phyloP scores from a whole-genome alignment of 257 asterid species.

The Capsicum rhomboideum region DNA sequence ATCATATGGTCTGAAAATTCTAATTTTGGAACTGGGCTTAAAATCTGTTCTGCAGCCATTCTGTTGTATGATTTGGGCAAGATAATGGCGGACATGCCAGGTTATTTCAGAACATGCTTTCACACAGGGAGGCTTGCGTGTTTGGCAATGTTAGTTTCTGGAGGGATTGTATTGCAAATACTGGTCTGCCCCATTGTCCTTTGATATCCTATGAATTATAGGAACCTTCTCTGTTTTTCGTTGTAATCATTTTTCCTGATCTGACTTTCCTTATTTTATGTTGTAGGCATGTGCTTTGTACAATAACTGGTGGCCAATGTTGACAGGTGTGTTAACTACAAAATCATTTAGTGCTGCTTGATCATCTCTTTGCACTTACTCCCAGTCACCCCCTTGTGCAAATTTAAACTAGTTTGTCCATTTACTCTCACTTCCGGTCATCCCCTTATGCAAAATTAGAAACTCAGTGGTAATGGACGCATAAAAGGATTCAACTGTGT shows the following conservation, averaged over 20 bases:
- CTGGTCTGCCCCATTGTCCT: constrained; percentile 36
- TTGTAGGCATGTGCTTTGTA: constrained; percentile 89
- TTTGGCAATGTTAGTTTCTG: constrained; percentile 86
- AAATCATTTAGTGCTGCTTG: background rate
- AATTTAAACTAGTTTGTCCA: background rate
- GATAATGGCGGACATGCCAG: constrained; percentile 67
- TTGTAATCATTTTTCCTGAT: constrained; percentile 6
- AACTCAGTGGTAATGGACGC: background rate
- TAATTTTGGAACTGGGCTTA: background rate
- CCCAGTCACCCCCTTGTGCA: background rate
- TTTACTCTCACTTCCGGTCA: background rate
- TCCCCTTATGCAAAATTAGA: background rate
- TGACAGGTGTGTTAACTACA: constrained; percentile 47
- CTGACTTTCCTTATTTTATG: constrained; percentile 6
- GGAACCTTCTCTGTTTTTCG: background rate
- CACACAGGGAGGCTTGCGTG: constrained; percentile 78
- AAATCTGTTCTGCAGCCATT: background rate
- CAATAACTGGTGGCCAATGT: constrained; percentile 98
- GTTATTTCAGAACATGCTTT: constrained; percentile 63
- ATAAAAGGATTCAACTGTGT: background rate
- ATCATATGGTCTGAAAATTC: background rate
- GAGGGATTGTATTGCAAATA: constrained; percentile 86
- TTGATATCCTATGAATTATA: background rate
- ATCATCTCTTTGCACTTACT: background rate
- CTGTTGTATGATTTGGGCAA: constrained; percentile 29